Percentiles rank a stretch among this genome's conserved stretches.
Evolutionary conservation across 2,329 filamentous ascomycete genomes (phyloP).

Genomic region (Ascomycota sp.): DNA sequence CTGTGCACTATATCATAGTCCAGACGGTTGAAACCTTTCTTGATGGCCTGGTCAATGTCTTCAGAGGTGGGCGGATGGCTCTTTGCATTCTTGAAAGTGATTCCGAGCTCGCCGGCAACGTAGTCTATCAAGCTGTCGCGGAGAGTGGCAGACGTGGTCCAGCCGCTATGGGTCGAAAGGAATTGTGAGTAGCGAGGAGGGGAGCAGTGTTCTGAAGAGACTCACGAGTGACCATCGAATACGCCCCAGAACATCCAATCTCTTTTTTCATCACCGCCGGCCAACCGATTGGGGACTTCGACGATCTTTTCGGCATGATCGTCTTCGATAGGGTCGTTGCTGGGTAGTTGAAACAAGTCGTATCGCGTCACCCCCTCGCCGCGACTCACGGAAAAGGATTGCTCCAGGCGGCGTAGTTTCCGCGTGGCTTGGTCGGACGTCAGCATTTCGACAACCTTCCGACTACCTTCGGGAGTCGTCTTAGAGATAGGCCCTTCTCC

Average conservation of each 20-base stretch:
- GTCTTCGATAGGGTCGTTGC: conserved; percentile 95
- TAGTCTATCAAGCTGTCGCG: conserved; percentile 82
- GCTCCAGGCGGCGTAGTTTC: conserved; percentile 72
- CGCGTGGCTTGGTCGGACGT: conserved; percentile 83
- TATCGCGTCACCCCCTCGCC: conserved; percentile 87
- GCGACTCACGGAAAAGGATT: conserved; percentile 76
- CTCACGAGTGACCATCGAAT: conserved; percentile 87
- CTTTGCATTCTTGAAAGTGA: conserved; percentile 60
- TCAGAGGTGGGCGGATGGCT: conserved; percentile 50
- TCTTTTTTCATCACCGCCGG: conserved; percentile 21
- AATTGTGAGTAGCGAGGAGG: neutral
- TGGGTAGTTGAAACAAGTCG: conserved; percentile 82
- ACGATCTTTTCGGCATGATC: conserved; percentile 98
- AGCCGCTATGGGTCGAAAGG: conserved; percentile 42
- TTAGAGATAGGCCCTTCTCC: conserved; percentile 79
- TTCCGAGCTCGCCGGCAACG: conserved; percentile 81
- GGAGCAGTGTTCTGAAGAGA: conserved; percentile 4
- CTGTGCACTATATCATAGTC: conserved; percentile 91
- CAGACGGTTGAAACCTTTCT: conserved; percentile 68
- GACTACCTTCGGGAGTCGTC: conserved; percentile 63
- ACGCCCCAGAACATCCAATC: conserved; percentile 99
- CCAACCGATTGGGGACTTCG: conserved; percentile 49
- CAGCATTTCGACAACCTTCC: conserved; percentile 86
- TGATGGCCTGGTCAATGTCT: conserved; percentile 78
- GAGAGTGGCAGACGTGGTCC: conserved; percentile 93